These are phyloP conservation scores for Candida tropicalis DNA, from an alignment of 1,139 yeast species.

Conservation along the genomic window DNA sequence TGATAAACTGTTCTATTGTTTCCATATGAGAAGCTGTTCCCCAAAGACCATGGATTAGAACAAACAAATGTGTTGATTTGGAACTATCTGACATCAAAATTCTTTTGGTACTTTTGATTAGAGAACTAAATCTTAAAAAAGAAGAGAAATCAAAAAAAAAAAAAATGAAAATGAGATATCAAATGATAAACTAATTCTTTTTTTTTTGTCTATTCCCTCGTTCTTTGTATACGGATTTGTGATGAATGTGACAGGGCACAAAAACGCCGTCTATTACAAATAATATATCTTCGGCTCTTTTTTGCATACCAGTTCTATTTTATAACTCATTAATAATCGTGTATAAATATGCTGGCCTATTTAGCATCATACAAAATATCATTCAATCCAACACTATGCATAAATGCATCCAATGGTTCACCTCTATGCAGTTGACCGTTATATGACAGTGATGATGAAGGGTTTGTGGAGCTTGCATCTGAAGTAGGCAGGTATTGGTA, in stretches of 20 bases:
- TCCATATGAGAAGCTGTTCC: slow-evolving; percentile 79
- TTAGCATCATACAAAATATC: slow-evolving; percentile 23
- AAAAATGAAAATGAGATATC: too few relatives aligned
- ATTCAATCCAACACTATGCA: slow-evolving; percentile 25
- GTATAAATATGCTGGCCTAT: background rate
- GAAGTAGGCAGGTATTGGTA: slow-evolving; percentile 6
- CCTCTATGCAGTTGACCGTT: background rate
- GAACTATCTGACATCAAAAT: slow-evolving; percentile 1
- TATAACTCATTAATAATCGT: too few relatives aligned
- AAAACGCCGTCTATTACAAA: too few relatives aligned
- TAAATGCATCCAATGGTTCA: slow-evolving; percentile 22
- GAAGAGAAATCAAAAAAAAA: background rate
- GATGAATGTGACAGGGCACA: background rate
- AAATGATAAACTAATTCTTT: too few relatives aligned
- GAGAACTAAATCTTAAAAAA: background rate
- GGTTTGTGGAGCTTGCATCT: slow-evolving; percentile 5
- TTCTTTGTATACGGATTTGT: too few relatives aligned
- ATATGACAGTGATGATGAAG: slow-evolving; percentile 1
- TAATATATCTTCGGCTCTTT: too few relatives aligned
- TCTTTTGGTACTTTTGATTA: too few relatives aligned
- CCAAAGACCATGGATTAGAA: slow-evolving; percentile 87
- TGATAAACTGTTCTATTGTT: slow-evolving; percentile 56
- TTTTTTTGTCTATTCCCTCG: background rate
- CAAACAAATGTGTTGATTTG: slow-evolving; percentile 60
- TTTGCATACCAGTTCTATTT: too few relatives aligned